These are phyloP conservation scores for Fusarium domesticum DNA, from an alignment of 2,329 filamentous ascomycete genomes.

Conservation along the genomic window DNA sequence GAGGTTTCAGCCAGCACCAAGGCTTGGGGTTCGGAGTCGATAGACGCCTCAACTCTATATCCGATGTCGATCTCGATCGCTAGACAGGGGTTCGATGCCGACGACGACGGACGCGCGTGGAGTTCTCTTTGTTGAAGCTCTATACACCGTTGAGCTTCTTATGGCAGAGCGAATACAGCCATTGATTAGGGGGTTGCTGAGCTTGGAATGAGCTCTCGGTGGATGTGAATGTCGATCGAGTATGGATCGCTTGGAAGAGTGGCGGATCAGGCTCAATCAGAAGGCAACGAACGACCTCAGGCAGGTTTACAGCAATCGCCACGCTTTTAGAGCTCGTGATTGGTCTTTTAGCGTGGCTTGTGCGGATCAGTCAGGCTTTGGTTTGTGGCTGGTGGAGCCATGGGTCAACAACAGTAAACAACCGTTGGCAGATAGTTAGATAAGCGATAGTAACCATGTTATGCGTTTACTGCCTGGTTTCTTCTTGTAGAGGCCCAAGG, in stretches of 20 bases:
- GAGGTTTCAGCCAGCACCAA: constrained; percentile 16
- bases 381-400: constrained; percentile 7
- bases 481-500: too few species aligned
- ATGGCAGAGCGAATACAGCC: constrained; percentile 25
- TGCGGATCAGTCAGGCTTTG: constrained; percentile 8
- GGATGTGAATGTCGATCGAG: constrained; percentile 20
- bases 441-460: background rate
- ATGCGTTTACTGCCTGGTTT: too few species aligned
- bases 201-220: constrained; percentile 25
- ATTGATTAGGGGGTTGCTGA: constrained; percentile 21
- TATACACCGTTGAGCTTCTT: constrained; percentile 15
- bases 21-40: constrained; percentile 16
- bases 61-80: constrained; percentile 14
- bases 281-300: constrained; percentile 15
- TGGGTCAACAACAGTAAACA: constrained; percentile 6
- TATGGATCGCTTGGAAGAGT: constrained; percentile 29
- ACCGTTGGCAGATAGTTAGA: background rate
- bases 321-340: constrained; percentile 13
- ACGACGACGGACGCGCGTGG: constrained; percentile 11
- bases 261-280: constrained; percentile 18
- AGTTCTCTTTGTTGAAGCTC: constrained; percentile 6
- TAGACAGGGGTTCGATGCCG: constrained; percentile 3
- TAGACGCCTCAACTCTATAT: constrained; percentile 21
- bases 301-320: constrained; percentile 20
- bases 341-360: constrained; percentile 7